Evolutionary conservation across 129 eudicot species (phyloP).

Genomic region (Mikania micrantha): DNA sequence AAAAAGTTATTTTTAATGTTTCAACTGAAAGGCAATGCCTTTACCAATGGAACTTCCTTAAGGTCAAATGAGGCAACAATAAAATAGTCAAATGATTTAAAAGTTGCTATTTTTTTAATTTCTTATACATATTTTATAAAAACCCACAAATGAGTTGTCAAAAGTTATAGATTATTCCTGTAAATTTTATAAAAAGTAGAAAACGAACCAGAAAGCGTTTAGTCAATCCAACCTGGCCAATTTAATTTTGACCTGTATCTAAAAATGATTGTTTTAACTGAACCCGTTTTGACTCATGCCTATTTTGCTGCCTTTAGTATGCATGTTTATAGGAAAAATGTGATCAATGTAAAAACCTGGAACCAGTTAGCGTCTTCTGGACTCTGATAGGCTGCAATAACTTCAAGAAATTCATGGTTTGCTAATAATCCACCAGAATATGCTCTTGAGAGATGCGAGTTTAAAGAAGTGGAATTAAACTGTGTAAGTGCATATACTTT

Average conservation of each 20-base stretch:
- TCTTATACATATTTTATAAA: not conserved
- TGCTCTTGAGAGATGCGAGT: conserved; percentile 85
- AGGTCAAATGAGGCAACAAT: not conserved
- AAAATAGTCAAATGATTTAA: not conserved
- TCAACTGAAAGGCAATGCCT: not conserved
- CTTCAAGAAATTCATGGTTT: conserved; percentile 72
- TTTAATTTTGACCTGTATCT: not conserved
- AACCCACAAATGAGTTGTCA: not conserved
- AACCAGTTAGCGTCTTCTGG: conserved; percentile 72
- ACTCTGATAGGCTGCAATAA: conserved; percentile 93
- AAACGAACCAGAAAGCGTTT: not conserved
- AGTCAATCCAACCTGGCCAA: not conserved
- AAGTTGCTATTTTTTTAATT: not conserved
- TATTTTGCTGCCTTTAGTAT: not conserved
- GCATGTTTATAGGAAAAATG: not conserved
- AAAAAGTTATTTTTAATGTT: not conserved
- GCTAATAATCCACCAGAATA: conserved; percentile 67
- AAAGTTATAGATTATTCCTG: not conserved
- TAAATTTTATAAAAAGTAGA: not conserved
- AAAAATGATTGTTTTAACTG: no score
- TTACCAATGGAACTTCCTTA: no score
- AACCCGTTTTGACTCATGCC: not conserved
- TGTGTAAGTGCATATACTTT: conserved; percentile 90
- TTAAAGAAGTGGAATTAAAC: conserved; percentile 82
- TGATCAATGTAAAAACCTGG: conserved; percentile 46